These are phyloP conservation scores for Letharia lupina DNA, from an alignment of 495 filamentous ascomycete species.

Conservation along the genomic window DNA sequence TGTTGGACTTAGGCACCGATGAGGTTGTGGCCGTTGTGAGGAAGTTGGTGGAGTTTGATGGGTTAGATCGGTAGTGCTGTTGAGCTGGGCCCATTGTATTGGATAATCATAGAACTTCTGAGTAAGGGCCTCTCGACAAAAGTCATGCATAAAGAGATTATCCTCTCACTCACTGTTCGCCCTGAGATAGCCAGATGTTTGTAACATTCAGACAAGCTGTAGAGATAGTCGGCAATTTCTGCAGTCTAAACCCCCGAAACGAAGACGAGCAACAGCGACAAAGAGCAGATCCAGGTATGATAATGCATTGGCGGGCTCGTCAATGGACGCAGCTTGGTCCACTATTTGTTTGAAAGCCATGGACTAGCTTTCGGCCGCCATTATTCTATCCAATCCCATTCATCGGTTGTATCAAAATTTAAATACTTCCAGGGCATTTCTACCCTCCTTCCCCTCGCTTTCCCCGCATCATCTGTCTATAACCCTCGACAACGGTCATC, in stretches of 20 bases:
- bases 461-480: slow-evolving; percentile 69
- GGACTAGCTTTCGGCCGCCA: background rate
- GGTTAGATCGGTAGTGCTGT: slow-evolving; percentile 48
- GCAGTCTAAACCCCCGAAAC: background rate
- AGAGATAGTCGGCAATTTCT: background rate
- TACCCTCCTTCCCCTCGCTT: slow-evolving; percentile 35
- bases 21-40: slow-evolving; percentile 70
- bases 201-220: background rate
- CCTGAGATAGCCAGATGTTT: background rate
- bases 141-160: background rate
- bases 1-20: slow-evolving; percentile 42
- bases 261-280: background rate
- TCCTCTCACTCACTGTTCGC: background rate
- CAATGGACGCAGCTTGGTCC: background rate
- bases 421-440: background rate
- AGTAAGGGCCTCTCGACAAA: background rate
- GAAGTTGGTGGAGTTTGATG: slow-evolving; percentile 77
- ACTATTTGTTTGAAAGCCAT: background rate
- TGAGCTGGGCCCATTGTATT: background rate
- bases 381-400: background rate
- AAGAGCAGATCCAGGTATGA: background rate
- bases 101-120: background rate
- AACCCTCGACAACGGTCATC: slow-evolving; percentile 69
- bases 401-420: background rate
- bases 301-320: background rate